Percentiles rank a stretch among this genome's conserved stretches.
Evolutionary conservation across 208 protist species (phyloP).

Genomic region (Vickermania ingenoplastis): DNA sequence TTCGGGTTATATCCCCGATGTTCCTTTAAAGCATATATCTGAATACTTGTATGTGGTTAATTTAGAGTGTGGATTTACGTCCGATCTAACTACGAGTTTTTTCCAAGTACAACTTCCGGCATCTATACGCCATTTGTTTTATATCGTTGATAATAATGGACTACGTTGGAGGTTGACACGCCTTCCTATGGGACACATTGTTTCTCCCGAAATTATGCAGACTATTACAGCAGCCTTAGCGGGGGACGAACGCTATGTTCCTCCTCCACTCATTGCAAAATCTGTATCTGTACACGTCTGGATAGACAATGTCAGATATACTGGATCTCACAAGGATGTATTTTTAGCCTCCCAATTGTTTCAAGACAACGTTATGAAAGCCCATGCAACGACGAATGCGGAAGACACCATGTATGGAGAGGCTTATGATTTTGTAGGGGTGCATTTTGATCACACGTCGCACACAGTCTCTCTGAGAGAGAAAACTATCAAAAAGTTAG

Average conservation of each 20-base stretch:
- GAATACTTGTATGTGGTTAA: neutral
- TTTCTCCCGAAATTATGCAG: neutral
- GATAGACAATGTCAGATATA: neutral
- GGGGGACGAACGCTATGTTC: neutral
- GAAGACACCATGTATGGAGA: neutral
- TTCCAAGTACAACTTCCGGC: neutral
- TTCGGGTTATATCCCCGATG: neutral
- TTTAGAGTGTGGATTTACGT: neutral
- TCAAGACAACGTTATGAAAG: neutral
- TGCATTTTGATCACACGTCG: neutral
- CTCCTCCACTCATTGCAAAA: neutral
- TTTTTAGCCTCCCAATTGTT: neutral
- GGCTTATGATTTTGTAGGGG: neutral
- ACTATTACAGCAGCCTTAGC: neutral
- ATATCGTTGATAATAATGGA: neutral
- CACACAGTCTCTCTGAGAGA: neutral
- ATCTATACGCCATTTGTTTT: neutral
- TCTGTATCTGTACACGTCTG: neutral
- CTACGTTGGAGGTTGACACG: neutral
- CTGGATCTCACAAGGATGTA: neutral
- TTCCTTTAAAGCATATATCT: neutral
- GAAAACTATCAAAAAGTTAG: neutral
- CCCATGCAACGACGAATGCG: neutral
- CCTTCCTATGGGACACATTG: neutral
- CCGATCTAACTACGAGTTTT: neutral